Base-by-base conservation (phyloP, 2,329 filamentous ascomycete species). In the Arthrobotrys musiformis region DNA sequence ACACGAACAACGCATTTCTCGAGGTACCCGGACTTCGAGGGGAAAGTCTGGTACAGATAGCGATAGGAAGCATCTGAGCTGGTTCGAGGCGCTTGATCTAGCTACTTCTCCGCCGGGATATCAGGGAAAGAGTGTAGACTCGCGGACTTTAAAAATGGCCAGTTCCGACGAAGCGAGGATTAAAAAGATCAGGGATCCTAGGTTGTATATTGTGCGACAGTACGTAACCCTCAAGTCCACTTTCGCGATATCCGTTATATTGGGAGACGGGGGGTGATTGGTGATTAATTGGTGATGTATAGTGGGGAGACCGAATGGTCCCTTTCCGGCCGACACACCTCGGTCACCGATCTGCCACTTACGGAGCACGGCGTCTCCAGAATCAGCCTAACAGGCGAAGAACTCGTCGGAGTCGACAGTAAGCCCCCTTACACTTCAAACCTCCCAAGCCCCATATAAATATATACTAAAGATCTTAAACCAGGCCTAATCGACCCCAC, bases 291-390 rank as follows among this genome's bases (percentile, higher is more conserved):
- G 0, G 9, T 46, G 17, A 61, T 74, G 19, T 54, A 26, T 48
- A 76, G 72, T 40, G 94, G 94, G 84, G 93, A 97, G 85, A 98
- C 94, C 2, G 93, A 97, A 86, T 98, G 94, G 94, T 79, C 62
- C 13, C 89, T 97, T 56, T 91, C 91, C 80, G 94, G 93, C 69
- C 88, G 90, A 63, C 93, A 97, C 84, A 98, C 94, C 0, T 92
- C 93, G 62, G 87, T 86, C 28, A 92, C 92, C n/a, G 94, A 98
- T 82, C 92, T 98, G 2, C 90, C 93, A 0, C 86, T 97, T 40
- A 97, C 94, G 0, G 85, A 87, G 61, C 91, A 93, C 82, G 94
- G 94, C 63, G 92, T 93, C 86, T 92, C 89, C 83, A 88, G 92
- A 76, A 88, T 94, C 73, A 86, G 85, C 72, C 90, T 91, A 1